Percentiles rank a stretch among this genome's conserved stretches.
These are phyloP conservation scores for Naganishia vishniacii DNA, from an alignment of 768 basidiomycete species.

Conservation along the genomic window DNA sequence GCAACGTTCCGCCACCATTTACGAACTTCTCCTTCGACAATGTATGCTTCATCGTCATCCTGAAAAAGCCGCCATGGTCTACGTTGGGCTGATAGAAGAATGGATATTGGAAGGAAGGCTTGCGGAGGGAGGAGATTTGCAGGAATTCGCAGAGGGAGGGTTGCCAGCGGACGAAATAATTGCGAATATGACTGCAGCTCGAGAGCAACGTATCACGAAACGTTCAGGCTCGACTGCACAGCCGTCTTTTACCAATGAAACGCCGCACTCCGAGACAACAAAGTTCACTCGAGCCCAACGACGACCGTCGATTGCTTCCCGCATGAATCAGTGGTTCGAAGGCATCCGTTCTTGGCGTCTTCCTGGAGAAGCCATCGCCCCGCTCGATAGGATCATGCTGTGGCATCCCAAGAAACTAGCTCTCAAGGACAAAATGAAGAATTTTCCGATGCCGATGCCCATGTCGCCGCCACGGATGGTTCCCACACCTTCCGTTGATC, in stretches of 20 bases:
- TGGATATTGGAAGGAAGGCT: constrained; percentile 48
- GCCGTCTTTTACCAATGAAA: background rate
- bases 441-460: constrained; percentile 43
- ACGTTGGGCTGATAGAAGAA: constrained; percentile 48
- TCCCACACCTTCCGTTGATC: constrained; percentile 32
- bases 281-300: constrained; percentile 4
- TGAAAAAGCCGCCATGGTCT: constrained; percentile 43
- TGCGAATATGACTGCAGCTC: background rate
- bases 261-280: background rate
- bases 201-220: background rate
- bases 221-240: background rate
- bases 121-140: constrained; percentile 38
- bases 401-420: constrained; percentile 45
- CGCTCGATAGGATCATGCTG: constrained; percentile 38
- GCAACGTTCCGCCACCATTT: constrained; percentile 33
- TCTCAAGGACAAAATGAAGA: constrained; percentile 39
- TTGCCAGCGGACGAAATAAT: constrained; percentile 28
- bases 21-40: constrained; percentile 31
- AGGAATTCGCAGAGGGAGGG: constrained; percentile 40
- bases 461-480: constrained; percentile 42
- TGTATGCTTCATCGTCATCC: constrained; percentile 33
- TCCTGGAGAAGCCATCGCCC: constrained; percentile 43
- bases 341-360: constrained; percentile 42
- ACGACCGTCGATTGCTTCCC: constrained; percentile 13
- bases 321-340: constrained; percentile 38